Conservation (phyloP, 2,329 filamentous ascomycete species). For the Penicillium sp. region DNA sequence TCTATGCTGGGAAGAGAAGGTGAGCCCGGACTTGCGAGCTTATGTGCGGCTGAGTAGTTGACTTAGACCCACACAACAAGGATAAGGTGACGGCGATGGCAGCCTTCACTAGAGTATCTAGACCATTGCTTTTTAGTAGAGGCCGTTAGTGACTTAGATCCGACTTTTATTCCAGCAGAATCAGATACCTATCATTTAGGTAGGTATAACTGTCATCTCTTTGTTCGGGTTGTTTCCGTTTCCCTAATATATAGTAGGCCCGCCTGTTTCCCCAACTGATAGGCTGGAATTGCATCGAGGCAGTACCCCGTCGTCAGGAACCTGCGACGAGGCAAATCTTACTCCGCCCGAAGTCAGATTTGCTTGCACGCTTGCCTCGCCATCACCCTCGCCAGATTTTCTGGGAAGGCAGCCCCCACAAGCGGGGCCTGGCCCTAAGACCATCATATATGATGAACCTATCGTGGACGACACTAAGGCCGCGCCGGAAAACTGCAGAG, state of each 20-base stretch:
- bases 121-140: background rate
- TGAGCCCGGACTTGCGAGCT: too few relatives aligned
- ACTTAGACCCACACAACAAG: too few relatives aligned
- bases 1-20: too few relatives aligned
- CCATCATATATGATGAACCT: background rate
- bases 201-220: background rate
- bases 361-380: background rate
- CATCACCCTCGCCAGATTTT: background rate
- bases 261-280: background rate
- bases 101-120: constrained; percentile 48
- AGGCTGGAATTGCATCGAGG: background rate
- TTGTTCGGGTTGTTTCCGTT: background rate
- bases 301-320: background rate
- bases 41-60: too few relatives aligned
- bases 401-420: background rate
- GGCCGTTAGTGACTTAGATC: background rate
- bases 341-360: background rate
- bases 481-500: background rate
- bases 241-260: background rate
- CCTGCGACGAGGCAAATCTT: background rate
- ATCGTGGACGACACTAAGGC: background rate
- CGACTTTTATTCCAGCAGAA: background rate
- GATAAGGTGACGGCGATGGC: too few relatives aligned
- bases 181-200: background rate
- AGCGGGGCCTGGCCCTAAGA: background rate